These are phyloP conservation scores for Phytophthora sansomeana DNA, from an alignment of 352 stramenopile species.

Conservation along the genomic window DNA sequence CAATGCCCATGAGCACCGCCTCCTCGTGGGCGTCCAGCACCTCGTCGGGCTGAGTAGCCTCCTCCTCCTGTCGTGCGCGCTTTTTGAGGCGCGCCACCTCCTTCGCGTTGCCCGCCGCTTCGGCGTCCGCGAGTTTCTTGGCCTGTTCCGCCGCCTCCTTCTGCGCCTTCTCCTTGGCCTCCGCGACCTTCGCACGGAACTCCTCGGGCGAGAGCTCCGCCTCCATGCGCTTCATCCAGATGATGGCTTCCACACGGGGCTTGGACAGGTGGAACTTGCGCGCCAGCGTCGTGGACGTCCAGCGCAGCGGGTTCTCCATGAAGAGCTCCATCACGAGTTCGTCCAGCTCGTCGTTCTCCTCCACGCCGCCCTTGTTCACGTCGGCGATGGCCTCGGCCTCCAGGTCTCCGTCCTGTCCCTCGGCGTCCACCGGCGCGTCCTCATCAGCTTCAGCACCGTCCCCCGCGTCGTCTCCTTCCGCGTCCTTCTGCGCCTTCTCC, in stretches of 20 bases:
- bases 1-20: slow-evolving; percentile 60
- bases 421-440: slow-evolving; percentile 37
- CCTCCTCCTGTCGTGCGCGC: slow-evolving; percentile 51
- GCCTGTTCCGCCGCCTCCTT: slow-evolving; percentile 47
- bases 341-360: slow-evolving; percentile 77
- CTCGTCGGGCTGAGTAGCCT: slow-evolving; percentile 59
- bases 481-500: slow-evolving; percentile 52
- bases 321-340: slow-evolving; percentile 81
- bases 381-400: slow-evolving; percentile 66
- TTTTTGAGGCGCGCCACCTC: slow-evolving; percentile 69
- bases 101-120: slow-evolving; percentile 62
- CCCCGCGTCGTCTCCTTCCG: slow-evolving; percentile 17
- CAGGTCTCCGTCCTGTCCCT: slow-evolving; percentile 70
- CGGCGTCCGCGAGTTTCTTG: slow-evolving; percentile 55
- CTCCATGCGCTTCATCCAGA: slow-evolving; percentile 80
- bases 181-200: slow-evolving; percentile 66
- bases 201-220: slow-evolving; percentile 63
- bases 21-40: slow-evolving; percentile 65
- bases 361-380: slow-evolving; percentile 76
- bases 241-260: slow-evolving; percentile 81
- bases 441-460: slow-evolving; percentile 35
- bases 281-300: slow-evolving; percentile 87
- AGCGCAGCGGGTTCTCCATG: slow-evolving; percentile 89
- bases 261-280: slow-evolving; percentile 79
- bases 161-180: slow-evolving; percentile 58